Base-by-base conservation (phyloP, 345 rosid species). In the Bruguiera parviflora region DNA sequence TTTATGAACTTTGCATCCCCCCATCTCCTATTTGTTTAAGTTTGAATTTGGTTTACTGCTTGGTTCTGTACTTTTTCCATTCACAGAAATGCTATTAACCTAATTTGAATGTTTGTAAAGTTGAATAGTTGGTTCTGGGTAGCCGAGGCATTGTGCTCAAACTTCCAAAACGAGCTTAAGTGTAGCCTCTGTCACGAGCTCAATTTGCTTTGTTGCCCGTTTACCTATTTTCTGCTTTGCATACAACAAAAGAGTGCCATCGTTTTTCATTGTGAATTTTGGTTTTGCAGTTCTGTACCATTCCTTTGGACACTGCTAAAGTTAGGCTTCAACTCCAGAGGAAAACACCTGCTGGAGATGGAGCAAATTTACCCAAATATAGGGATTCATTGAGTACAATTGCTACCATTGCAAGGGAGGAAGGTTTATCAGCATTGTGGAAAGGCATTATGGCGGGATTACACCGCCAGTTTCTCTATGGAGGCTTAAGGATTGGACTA, bases 251-350 rank as follows among this genome's bases (percentile, higher is more conserved):
- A 8, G 27, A 9, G 58, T 55, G 2, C 28, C 6, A 19, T n/a
- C 58, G 20, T 37, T 33, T 7, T 33, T 55, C 33, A 22, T 46
- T 58, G 33, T 49, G 46, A 35, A 58, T 7, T n/a, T 65, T 67
- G 69, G 65, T 69, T 75, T 49, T 78, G 76, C 84, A 95, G 99
- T 80, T 90, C 77, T 90, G 86, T 67, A 95, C 99, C 22, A 73
- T 95, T 59, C 96, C 99, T 10, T 75, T 95, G 79, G 99, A 95
- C 79, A 89, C 88, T 27, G 97, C 96, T 39, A 95, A 95, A 85
- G 99, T 95, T 32, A 87, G 99, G 85, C 97, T 95, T 70, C 99
- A 92, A 82, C 97, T 95, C 46, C 99, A 95, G 71, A 86, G 80
- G 78, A 87, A 86, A 80, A 75, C 82, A 53, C 71, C 75, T 10